These are phyloP conservation scores for Fagopyrum tataricum DNA, from an alignment of 148 eudicot genomes.

Conservation along the genomic window DNA sequence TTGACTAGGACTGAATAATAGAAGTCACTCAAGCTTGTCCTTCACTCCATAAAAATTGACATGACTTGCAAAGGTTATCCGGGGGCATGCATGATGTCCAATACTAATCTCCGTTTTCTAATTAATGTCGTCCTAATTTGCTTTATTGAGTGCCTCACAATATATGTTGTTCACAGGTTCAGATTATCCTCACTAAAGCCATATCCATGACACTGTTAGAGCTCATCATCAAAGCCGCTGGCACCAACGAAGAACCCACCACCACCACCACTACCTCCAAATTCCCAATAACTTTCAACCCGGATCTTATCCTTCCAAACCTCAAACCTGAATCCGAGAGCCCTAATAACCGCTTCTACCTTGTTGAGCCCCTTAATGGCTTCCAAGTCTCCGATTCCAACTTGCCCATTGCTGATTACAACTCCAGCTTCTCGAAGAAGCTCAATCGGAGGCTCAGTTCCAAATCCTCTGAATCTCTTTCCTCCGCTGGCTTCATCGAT, in stretches of 20 bases:
- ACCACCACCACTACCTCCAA: slow-evolving; percentile 15
- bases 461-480: slow-evolving; percentile 21
- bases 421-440: slow-evolving; percentile 25
- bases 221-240: slow-evolving; percentile 38
- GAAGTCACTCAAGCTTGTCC: no score
- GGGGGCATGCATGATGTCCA: no score
- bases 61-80: no score
- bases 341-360: slow-evolving; percentile 18
- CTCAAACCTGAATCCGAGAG: slow-evolving; percentile 33
- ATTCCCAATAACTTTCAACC: slow-evolving; percentile 36
- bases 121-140: no score
- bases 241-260: slow-evolving; percentile 18
- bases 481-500: slow-evolving; percentile 22
- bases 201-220: slow-evolving; percentile 54
- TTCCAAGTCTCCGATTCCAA: slow-evolving; percentile 46
- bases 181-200: slow-evolving; percentile 7
- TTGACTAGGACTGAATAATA: no score
- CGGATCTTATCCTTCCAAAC: slow-evolving; percentile 34
- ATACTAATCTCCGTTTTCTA: no score
- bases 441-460: slow-evolving; percentile 28
- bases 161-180: background rate
- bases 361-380: slow-evolving; percentile 42
- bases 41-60: no score
- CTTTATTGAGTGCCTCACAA: no score
- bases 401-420: slow-evolving; percentile 19